phyloP scores from a whole-genome alignment of 805 yeast genomes.

The Candida berthetii region DNA sequence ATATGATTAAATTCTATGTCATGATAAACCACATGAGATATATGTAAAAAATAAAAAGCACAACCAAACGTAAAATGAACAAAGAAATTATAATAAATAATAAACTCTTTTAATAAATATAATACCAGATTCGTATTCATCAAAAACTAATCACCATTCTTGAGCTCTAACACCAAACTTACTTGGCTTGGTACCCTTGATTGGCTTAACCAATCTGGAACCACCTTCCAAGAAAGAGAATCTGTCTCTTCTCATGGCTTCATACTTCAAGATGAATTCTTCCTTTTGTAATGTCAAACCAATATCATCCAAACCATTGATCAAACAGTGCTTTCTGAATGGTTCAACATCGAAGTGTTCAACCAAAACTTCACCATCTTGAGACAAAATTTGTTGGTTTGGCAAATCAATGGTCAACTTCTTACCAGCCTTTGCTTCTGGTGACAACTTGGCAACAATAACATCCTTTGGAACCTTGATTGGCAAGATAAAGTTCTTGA shows the following conservation, averaged over 20 bases:
- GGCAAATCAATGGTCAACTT: slow-evolving; percentile 78
- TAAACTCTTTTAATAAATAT: too few relatives aligned
- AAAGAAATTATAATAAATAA: too few relatives aligned
- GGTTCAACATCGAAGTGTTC: slow-evolving; percentile 82
- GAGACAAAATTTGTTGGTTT: slow-evolving; percentile 68
- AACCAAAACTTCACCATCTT: slow-evolving; percentile 67
- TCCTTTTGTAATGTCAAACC: slow-evolving; percentile 93
- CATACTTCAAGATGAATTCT: slow-evolving; percentile 66
- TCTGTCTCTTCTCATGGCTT: slow-evolving; percentile 65
- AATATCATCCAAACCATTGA: slow-evolving; percentile 95
- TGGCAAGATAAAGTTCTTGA: slow-evolving; percentile 92
- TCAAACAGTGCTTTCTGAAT: slow-evolving; percentile 91
- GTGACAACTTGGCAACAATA: slow-evolving; percentile 66
- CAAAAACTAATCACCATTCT: slow-evolving; percentile 52
- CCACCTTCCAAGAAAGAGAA: slow-evolving; percentile 95
- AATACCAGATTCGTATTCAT: too few relatives aligned
- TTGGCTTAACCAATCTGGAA: slow-evolving; percentile 58
- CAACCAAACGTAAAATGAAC: too few relatives aligned
- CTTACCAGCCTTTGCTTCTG: slow-evolving; percentile 69
- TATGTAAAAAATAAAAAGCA: too few relatives aligned
- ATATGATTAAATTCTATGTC: too few relatives aligned
- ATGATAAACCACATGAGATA: too few relatives aligned
- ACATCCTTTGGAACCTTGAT: slow-evolving; percentile 81
- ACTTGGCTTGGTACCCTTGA: slow-evolving; percentile 62
- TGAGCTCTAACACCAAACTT: slow-evolving; percentile 61